Evolutionary conservation across 2,329 filamentous ascomycete genomes (phyloP).

Genomic region (Venturia pyrina): DNA sequence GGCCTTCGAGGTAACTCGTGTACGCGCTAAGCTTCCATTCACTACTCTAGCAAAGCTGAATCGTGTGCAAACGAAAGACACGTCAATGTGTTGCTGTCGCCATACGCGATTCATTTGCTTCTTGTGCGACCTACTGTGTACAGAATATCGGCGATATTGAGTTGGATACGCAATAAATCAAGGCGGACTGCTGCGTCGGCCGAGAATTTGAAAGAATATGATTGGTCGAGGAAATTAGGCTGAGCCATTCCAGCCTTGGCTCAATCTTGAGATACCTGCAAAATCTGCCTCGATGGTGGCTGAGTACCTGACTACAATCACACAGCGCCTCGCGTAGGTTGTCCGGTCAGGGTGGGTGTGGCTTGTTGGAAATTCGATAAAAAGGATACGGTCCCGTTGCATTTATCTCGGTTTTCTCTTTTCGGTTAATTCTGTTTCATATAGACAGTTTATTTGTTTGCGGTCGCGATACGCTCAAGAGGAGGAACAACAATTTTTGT

Average conservation of each 20-base stretch:
- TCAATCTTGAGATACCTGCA: not conserved
- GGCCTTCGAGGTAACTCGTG: not conserved
- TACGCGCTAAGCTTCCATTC: not conserved
- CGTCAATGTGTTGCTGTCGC: not conserved
- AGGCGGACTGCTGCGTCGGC: not conserved
- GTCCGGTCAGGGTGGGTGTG: not conserved
- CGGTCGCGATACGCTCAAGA: not conserved
- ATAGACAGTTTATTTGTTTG: not conserved
- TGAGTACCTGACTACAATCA: not conserved
- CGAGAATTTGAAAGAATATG: not conserved
- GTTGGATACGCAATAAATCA: not conserved
- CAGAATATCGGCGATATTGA: not conserved
- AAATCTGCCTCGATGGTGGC: slow-evolving; percentile 1
- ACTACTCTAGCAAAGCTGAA: not conserved
- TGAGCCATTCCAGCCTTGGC: slow-evolving; percentile 1
- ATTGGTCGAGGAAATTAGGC: not conserved
- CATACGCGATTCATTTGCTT: not conserved
- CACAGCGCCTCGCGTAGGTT: not conserved
- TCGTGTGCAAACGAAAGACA: not conserved
- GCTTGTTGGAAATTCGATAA: not conserved
- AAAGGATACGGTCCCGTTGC: not conserved
- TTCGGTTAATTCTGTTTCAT: not conserved
- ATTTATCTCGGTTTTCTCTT: not conserved
- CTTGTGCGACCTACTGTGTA: not conserved
- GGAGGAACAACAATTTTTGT: not conserved